Conservation (phyloP, 768 basidiomycete genomes). For the Phanerodontia chrysosporium region DNA sequence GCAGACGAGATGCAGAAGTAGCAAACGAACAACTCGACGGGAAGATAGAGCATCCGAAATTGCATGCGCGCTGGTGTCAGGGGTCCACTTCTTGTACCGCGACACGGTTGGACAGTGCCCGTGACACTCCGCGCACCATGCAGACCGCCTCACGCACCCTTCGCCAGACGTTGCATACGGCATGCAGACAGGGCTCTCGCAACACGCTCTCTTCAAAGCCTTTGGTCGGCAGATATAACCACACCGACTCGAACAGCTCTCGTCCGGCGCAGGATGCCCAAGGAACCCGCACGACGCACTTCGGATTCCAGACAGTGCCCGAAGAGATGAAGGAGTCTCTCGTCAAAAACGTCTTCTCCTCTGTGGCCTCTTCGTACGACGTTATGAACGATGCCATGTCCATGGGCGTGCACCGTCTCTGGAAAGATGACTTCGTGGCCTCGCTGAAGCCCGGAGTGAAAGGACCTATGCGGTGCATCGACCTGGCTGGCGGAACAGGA, state of each 20-base stretch:
- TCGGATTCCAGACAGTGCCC: constrained; percentile 89
- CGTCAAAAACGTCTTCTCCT: constrained; percentile 92
- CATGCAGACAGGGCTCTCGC: constrained; percentile 6
- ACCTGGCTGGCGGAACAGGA: constrained; percentile 96
- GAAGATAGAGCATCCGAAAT: neutral
- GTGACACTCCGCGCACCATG: constrained; percentile 9
- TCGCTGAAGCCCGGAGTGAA: constrained; percentile 71
- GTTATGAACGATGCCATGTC: constrained; percentile 99
- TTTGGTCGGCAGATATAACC: neutral
- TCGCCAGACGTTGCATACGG: neutral
- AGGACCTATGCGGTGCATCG: constrained; percentile 77
- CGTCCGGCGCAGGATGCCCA: neutral
- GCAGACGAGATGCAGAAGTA: too few relatives aligned
- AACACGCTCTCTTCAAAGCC: neutral
- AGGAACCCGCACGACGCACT: constrained; percentile 61
- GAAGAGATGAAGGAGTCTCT: constrained; percentile 84
- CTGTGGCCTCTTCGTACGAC: constrained; percentile 93
- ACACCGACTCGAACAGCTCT: neutral
- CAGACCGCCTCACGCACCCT: constrained; percentile 14
- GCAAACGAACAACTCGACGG: neutral
- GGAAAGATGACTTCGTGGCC: constrained; percentile 91
- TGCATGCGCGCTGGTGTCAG: neutral
- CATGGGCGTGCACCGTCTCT: constrained; percentile 90
- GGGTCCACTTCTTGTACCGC: constrained; percentile 1
- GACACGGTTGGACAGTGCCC: neutral